A percentile compares a stretch with the other conserved stretches of the same genome.
phyloP scores from a whole-genome alignment of 2,329 filamentous ascomycete species.

The Colletotrichum camelliae region DNA sequence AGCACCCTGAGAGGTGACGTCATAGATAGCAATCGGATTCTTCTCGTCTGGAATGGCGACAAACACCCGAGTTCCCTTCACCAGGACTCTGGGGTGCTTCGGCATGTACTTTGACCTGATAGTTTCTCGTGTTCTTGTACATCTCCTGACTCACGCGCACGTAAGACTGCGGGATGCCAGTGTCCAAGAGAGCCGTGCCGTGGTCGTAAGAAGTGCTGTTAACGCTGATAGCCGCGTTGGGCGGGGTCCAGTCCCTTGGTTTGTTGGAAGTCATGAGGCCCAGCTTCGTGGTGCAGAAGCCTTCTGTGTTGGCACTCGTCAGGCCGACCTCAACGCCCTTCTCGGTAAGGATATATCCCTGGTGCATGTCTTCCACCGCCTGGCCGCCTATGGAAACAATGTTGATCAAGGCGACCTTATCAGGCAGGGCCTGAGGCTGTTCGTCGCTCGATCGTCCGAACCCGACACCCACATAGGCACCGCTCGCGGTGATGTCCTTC shows the following conservation, averaged over 20 bases:
- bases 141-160: neutral
- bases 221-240: neutral
- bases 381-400: neutral
- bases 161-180: neutral
- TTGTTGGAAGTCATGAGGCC: neutral
- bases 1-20: neutral
- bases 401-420: neutral
- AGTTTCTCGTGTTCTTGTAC: neutral
- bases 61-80: neutral
- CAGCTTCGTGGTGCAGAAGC: neutral
- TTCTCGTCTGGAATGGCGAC: neutral
- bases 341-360: neutral
- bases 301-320: neutral
- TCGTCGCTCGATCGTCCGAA: neutral
- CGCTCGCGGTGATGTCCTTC: neutral
- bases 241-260: neutral
- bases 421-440: neutral
- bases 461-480: constrained; percentile 5
- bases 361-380: neutral
- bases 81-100: neutral
- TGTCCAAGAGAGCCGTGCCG: neutral
- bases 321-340: neutral
- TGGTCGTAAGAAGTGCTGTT: neutral
- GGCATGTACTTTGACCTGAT: neutral
- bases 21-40: neutral